phyloP scores from a whole-genome alignment of 2,329 filamentous ascomycete genomes.

The Mollisia scopiformis region DNA sequence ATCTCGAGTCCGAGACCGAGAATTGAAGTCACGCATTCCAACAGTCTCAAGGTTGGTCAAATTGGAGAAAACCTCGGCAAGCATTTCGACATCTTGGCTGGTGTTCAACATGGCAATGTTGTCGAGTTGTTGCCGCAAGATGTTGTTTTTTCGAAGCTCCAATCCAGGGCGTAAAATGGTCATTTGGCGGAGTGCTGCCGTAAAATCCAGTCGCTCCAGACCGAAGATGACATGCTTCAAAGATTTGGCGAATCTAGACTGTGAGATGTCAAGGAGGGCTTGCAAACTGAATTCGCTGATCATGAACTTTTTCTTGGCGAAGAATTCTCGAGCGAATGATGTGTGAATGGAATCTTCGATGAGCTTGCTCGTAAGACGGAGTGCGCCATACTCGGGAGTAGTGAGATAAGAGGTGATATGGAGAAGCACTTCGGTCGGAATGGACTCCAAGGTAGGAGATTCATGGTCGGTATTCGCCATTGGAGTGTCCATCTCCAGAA shows the following conservation, averaged over 20 bases:
- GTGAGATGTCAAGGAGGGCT: constrained; percentile 42
- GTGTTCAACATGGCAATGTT: constrained; percentile 37
- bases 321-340: constrained; percentile 64
- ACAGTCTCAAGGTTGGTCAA: constrained; percentile 58
- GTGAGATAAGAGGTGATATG: constrained; percentile 55
- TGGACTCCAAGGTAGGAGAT: constrained; percentile 5
- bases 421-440: constrained; percentile 48
- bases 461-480: neutral
- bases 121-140: neutral
- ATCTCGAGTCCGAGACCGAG: constrained; percentile 53
- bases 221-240: constrained; percentile 55
- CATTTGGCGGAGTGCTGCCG: constrained; percentile 30
- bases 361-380: constrained; percentile 58
- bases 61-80: constrained; percentile 57
- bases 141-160: neutral
- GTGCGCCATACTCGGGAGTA: constrained; percentile 55
- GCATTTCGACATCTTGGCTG: constrained; percentile 54
- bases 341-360: constrained; percentile 57
- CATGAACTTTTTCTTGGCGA: constrained; percentile 69
- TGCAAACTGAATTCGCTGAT: constrained; percentile 58
- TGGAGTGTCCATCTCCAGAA: constrained; percentile 1
- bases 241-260: constrained; percentile 38
- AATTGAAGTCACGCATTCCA: constrained; percentile 62
- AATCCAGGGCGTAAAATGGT: constrained; percentile 29
- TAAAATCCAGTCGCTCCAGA: constrained; percentile 38